Evolutionary conservation across 2,329 filamentous ascomycete genomes (phyloP).

Genomic region (Arthrobotrys megalospora): DNA sequence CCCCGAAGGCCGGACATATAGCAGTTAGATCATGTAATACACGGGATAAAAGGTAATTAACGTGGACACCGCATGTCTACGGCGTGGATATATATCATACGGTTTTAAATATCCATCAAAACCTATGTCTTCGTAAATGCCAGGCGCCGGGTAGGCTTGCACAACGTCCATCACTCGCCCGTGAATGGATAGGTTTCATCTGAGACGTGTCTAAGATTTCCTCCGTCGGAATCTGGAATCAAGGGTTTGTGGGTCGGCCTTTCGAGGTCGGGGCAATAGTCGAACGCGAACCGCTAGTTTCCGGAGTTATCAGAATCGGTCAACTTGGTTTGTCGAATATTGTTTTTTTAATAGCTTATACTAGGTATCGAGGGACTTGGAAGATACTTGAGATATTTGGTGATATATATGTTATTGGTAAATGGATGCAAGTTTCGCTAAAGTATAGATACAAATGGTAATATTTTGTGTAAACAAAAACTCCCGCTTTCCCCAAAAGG

Average conservation of each 20-base stretch:
- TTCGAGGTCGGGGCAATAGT: slow-evolving; percentile 31
- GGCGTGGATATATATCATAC: slow-evolving; percentile 18
- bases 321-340: slow-evolving; percentile 16
- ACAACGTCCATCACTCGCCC: slow-evolving; percentile 23
- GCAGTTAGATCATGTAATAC: slow-evolving; percentile 15
- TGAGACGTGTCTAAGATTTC: slow-evolving; percentile 50
- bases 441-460: slow-evolving; percentile 43
- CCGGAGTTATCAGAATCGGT: slow-evolving; percentile 11
- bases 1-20: slow-evolving; percentile 27
- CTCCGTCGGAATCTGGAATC: slow-evolving; percentile 55
- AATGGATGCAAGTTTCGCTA: slow-evolving; percentile 45
- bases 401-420: slow-evolving; percentile 35
- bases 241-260: slow-evolving; percentile 21
- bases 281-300: slow-evolving; percentile 36
- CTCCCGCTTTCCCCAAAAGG: slow-evolving; percentile 54
- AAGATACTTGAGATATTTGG: slow-evolving; percentile 27
- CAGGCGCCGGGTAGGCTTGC: slow-evolving; percentile 24
- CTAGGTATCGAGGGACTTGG: slow-evolving; percentile 26
- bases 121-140: slow-evolving; percentile 4
- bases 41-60: slow-evolving; percentile 21
- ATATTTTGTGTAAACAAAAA: slow-evolving; percentile 43
- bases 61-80: slow-evolving; percentile 25
- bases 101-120: not conserved
- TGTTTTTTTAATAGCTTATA: not conserved
- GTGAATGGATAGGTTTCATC: slow-evolving; percentile 29